Conservation (phyloP, 2,329 filamentous ascomycete species). For the Neonectria neomacrospora region DNA sequence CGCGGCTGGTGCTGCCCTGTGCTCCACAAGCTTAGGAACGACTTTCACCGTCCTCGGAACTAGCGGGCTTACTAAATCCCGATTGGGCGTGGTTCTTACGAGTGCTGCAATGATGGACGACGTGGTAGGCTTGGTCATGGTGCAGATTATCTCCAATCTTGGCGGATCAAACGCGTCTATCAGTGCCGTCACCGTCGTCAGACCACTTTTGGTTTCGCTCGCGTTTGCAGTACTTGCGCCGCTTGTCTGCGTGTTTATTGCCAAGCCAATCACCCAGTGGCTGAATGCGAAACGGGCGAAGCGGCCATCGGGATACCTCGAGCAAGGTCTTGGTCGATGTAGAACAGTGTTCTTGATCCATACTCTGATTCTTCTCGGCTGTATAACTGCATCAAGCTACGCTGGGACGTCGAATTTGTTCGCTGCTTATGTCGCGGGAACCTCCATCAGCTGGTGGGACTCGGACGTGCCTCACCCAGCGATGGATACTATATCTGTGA, state of each 20-base stretch:
- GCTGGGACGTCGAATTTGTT: conserved; percentile 72
- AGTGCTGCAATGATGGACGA: conserved; percentile 86
- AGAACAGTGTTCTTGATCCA: conserved; percentile 58
- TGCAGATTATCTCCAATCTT: conserved; percentile 77
- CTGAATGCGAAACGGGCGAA: conserved; percentile 48
- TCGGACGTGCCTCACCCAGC: conserved; percentile 40
- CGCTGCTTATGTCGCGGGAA: conserved; percentile 70
- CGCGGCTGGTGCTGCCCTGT: conserved; percentile 77
- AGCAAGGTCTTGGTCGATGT: conserved; percentile 29
- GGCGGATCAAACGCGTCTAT: conserved; percentile 47
- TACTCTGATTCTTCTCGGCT: conserved; percentile 59
- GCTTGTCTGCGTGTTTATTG: conserved; percentile 57
- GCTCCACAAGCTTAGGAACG: conserved; percentile 79
- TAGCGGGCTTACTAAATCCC: conserved; percentile 55
- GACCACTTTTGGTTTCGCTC: conserved; percentile 60
- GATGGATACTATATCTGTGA: not conserved
- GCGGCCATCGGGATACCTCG: not conserved
- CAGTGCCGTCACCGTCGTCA: conserved; percentile 52
- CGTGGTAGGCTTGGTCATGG: conserved; percentile 80
- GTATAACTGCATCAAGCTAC: conserved; percentile 64
- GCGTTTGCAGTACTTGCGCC: conserved; percentile 62
- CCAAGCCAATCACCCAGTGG: conserved; percentile 53
- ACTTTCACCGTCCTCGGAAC: conserved; percentile 66
- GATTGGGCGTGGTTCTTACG: conserved; percentile 71
- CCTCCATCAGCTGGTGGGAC: conserved; percentile 68